phyloP scores from a whole-genome alignment of 768 basidiomycete genomes.

The Amanita phalloides region DNA sequence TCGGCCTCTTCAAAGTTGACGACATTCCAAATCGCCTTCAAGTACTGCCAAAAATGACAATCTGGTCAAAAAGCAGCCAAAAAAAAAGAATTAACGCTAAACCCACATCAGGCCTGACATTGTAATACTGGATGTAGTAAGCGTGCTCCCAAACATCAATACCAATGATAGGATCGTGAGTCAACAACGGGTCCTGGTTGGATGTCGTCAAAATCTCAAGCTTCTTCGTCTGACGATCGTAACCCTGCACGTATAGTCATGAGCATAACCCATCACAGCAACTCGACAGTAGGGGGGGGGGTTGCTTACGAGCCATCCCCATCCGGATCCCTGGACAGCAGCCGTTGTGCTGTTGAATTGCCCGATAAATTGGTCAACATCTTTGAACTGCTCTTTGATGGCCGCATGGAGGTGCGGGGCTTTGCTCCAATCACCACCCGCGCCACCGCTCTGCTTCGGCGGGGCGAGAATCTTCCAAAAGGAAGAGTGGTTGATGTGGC shows the following conservation, averaged over 20 bases:
- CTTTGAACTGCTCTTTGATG: slow-evolving; percentile 54
- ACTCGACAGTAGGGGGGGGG: background rate
- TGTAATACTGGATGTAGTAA: slow-evolving; percentile 94
- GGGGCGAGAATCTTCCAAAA: slow-evolving; percentile 96
- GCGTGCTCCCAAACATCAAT: slow-evolving; percentile 96
- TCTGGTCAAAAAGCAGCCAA: background rate
- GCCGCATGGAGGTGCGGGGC: slow-evolving; percentile 55
- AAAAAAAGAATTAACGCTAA: slow-evolving; percentile 7
- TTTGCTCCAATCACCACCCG: slow-evolving; percentile 46
- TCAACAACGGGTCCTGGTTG: slow-evolving; percentile 90
- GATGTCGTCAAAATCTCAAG: slow-evolving; percentile 87
- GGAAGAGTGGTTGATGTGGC: slow-evolving; percentile 90
- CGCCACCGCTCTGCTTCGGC: slow-evolving; percentile 34
- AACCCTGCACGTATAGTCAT: slow-evolving; percentile 35
- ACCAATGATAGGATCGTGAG: slow-evolving; percentile 74
- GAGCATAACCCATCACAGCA: background rate
- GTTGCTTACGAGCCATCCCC: slow-evolving; percentile 93
- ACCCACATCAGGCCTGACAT: slow-evolving; percentile 86
- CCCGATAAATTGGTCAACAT: slow-evolving; percentile 38
- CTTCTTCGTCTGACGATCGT: slow-evolving; percentile 50
- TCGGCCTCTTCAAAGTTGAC: slow-evolving; percentile 72
- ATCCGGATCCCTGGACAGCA: slow-evolving; percentile 87
- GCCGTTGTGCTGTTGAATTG: slow-evolving; percentile 81
- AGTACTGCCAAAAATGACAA: slow-evolving; percentile 33
- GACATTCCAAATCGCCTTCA: slow-evolving; percentile 67